Evolutionary conservation across 305 asterid species (phyloP), one percentile per base, ranked within the genome.

Genomic region (Nicotiana rustica): DNA sequence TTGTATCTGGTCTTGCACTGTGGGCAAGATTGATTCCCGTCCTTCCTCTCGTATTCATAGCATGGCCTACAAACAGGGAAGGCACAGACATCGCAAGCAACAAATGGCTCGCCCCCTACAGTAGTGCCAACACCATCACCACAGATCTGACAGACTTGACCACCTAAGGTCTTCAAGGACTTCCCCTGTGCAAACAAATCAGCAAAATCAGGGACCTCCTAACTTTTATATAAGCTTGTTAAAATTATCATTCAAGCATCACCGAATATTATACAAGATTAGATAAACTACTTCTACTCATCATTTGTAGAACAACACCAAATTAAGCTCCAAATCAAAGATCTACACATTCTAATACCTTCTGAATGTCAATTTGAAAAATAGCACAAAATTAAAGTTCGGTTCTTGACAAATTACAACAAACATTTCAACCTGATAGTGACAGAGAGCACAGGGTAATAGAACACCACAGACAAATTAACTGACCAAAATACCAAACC

Each of bases 41-140:
- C 99, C 93, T 96, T 96, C 83, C 98, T 93, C 91, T 96, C 99
- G 67, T 95, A 96, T 83, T 95, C 99, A 87, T 96, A 96, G 88
- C 99, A 96, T 41, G 99, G 96, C 85, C 99, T 90, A 91, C 99
- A 96, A 60, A 95, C 98, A 1, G 99, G 99, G 90, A 90, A 95
- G 77, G 99, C 90, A 81, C 99, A 96, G 86, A 95, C 93, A 86
- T 92, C 80, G 80, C 99, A 96, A 81, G 99, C 99, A 86, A 89
- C 97, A 90, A 96, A 96, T 80, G 93, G 87, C 85, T 92, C 99
- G 25, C 95, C 94, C 78, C 85, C 92, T 65, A 85, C 92, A 70
- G 92, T 92, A 80, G 87, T 82, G 31, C 98, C 99, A 87, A 96
- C 97, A 80, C 83, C 90, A 85, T 96, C 99, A 77, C 97, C 93